Evolutionary conservation across 768 basidiomycete genomes (phyloP).

Genomic region (Glaciozyma antarctica): DNA sequence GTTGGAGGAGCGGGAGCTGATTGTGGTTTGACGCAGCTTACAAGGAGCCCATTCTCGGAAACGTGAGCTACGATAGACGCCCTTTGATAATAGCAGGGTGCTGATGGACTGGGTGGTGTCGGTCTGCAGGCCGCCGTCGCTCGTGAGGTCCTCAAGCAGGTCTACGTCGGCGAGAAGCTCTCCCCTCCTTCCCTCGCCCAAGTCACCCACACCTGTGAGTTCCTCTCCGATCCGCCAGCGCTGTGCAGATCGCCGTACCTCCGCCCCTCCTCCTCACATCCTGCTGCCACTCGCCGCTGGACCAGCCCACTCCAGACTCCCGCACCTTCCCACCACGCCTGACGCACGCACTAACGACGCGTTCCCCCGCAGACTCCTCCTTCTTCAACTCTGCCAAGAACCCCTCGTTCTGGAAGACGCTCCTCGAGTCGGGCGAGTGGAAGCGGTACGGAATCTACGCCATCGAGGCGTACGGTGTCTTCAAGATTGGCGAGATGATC

Average conservation of each 20-base stretch:
- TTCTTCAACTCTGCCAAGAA: constrained; percentile 56
- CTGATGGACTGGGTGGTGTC: background rate
- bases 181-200: constrained; percentile 51
- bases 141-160: constrained; percentile 63
- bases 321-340: constrained; percentile 35
- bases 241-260: constrained; percentile 14
- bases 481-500: constrained; percentile 85
- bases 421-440: constrained; percentile 57
- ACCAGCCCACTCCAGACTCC: background rate
- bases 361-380: constrained; percentile 52
- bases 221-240: background rate
- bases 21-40: constrained; percentile 47
- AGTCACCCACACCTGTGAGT: constrained; percentile 24
- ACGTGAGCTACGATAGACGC: constrained; percentile 42
- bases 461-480: constrained; percentile 80
- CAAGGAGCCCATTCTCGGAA: constrained; percentile 67
- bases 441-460: constrained; percentile 58
- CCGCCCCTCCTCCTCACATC: constrained; percentile 36
- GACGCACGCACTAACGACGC: constrained; percentile 34
- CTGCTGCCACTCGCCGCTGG: background rate
- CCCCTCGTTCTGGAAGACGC: constrained; percentile 53
- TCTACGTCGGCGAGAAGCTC: constrained; percentile 60
- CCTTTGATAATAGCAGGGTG: background rate
- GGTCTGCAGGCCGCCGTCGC: constrained; percentile 46
- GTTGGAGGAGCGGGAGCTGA: constrained; percentile 38